Percentiles rank a stretch among this genome's conserved stretches.
These are phyloP conservation scores for Simplicillium aogashimaense DNA, from an alignment of 2,329 filamentous ascomycete species.

Conservation along the genomic window DNA sequence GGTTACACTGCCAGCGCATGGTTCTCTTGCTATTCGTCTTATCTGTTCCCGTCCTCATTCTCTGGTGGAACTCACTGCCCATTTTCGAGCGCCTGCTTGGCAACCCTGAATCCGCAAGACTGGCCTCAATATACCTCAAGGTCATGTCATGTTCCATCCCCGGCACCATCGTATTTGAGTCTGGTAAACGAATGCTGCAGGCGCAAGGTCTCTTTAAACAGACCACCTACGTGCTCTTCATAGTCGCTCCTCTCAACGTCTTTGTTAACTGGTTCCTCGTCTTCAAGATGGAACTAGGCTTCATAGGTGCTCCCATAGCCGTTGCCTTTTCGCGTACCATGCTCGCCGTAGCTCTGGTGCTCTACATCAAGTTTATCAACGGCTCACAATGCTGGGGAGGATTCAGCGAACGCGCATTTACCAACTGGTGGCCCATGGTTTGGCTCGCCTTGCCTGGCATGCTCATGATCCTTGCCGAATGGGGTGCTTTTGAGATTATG, in stretches of 20 bases:
- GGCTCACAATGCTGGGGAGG: constrained; percentile 79
- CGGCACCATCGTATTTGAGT: constrained; percentile 67
- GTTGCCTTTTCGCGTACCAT: constrained; percentile 70
- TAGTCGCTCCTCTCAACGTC: constrained; percentile 68
- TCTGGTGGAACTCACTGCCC: constrained; percentile 60
- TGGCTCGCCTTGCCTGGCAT: constrained; percentile 79
- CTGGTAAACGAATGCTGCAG: constrained; percentile 71
- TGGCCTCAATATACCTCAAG: constrained; percentile 65
- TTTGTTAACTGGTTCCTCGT: constrained; percentile 72
- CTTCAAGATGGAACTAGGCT: constrained; percentile 59
- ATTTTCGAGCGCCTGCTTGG: constrained; percentile 42
- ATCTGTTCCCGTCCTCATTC: constrained; percentile 59
- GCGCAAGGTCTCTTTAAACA: constrained; percentile 74
- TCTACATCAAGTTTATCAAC: constrained; percentile 66
- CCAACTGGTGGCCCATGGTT: constrained; percentile 76
- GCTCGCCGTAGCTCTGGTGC: constrained; percentile 62
- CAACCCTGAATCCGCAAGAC: constrained; percentile 48
- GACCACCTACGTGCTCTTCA: constrained; percentile 64
- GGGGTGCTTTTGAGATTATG: constrained; percentile 83
- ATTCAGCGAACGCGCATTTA: constrained; percentile 57
- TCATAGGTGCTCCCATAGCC: constrained; percentile 72
- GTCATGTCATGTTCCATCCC: constrained; percentile 67
- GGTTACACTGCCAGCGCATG: constrained; percentile 74
- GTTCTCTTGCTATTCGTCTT: constrained; percentile 64
- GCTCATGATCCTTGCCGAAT: constrained; percentile 90